Evolutionary conservation across 2,329 filamentous ascomycete species (phyloP).

Genomic region (Colletotrichum phormii): DNA sequence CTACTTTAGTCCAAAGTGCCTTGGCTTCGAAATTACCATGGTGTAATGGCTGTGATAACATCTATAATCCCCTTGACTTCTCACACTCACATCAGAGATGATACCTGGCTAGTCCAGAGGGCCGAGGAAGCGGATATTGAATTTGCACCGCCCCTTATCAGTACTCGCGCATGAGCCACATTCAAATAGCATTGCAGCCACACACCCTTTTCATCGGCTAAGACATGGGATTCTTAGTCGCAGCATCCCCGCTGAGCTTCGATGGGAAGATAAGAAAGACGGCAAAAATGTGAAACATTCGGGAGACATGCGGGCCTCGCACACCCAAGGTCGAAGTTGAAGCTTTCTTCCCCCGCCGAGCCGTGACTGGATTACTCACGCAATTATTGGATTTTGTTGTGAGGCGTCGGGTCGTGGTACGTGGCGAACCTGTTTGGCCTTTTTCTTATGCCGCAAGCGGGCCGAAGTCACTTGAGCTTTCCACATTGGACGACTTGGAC

Average conservation of each 20-base stretch:
- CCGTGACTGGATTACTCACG: neutral
- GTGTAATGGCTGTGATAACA: no score
- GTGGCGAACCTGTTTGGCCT: neutral
- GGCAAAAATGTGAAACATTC: neutral
- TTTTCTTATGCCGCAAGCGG: slow-evolving; percentile 1
- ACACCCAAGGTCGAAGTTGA: neutral
- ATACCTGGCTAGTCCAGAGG: no score
- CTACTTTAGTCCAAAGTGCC: no score
- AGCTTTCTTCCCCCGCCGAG: neutral
- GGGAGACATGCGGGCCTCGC: neutral
- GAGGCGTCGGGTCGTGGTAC: neutral
- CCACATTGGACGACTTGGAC: slow-evolving; percentile 28
- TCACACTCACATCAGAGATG: no score
- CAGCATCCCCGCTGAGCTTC: neutral
- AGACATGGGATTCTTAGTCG: slow-evolving; percentile 1
- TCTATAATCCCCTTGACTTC: no score
- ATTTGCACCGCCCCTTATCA: neutral
- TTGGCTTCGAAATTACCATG: no score
- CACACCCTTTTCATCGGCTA: neutral
- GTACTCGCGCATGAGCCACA: no score
- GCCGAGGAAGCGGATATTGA: no score
- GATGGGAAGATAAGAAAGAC: neutral
- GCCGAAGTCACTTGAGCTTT: slow-evolving; percentile 2
- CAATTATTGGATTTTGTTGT: neutral
- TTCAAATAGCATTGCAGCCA: neutral